Evolutionary conservation across 768 basidiomycete species (phyloP), one percentile per base, ranked within the genome.

Genomic region (Boletellus sp.): DNA sequence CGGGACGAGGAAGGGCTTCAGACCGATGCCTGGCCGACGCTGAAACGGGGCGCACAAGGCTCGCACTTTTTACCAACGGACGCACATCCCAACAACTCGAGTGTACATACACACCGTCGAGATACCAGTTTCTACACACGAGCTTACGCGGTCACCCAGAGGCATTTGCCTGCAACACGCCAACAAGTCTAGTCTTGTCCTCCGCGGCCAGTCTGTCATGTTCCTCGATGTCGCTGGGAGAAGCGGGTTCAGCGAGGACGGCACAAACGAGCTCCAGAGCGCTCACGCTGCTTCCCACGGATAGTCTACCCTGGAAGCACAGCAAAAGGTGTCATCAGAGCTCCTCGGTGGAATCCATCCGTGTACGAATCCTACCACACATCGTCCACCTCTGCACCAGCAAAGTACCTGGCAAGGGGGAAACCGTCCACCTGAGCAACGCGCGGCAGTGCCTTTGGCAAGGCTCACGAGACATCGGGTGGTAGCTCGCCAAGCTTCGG

Each of bases 271-370:
- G 7, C 24, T n/a, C 16, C 9, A 36, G 36, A 15, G 38, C 17
- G 66, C 86, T 70, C 61, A 86, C 88, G 64, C 74, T 20, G 82
- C 79, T 72, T 90, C 88, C 88, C 89, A 90, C 58, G 88, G 88
- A 63, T 90, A 90, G 62, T 90, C 85, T 54, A 90, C 74, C 88
- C 87, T 88, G 62, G 59, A 51, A 34, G 32, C 48, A 45, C 23
- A 42, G 20, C 45, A 33, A 48, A 36, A 32, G 43, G 32, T 42
- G 50, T 39, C 37, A 51, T 70, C 47, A 66, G 56, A 47, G 42
- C 23, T 42, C 39, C 39, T 23, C 54, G 40, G 23, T 26, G 23
- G 45, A 42, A 16, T 22, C 19, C 23, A 33, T 52, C 34, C 11
- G 45, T 23, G 15, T n/a, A 44, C 19, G 37, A 24, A 42, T 67